Base-by-base conservation (phyloP, 257 asterid genomes). In the Solanum acaule region DNA sequence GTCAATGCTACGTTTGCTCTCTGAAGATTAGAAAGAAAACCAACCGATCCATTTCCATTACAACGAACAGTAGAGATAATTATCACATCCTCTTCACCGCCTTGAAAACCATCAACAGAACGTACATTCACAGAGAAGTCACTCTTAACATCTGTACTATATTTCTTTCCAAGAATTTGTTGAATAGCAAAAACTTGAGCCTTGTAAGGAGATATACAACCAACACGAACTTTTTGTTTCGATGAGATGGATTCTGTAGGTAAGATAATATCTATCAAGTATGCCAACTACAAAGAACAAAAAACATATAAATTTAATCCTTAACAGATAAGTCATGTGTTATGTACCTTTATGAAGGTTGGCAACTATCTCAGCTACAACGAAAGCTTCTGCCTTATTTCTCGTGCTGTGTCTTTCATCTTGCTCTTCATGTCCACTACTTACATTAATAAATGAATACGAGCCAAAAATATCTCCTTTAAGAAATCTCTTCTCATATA, bases 71-170 rank as follows among this genome's bases (percentile, higher is more conserved):
- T 96, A 1, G 98, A 96, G 73, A 95, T 90, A 34, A 96, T 93
- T 8, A 96, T 94, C 9, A 93, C 85, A 44, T 96, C 98, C 88
- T 96, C 95, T 88, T 96, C 98, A 5, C 96, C 96, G 11, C 98
- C 98, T 93, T 96, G 98, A 86, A 95, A 95, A 22, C 98, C 98
- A 89, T 95, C 98, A 68, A 94, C 94, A 6, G 98, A 91, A 0
- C 95, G 92, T 9, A 96, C 94, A 86, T 90, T 95, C 42, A 95
- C 98, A 4, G 95, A 94, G 88, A 96, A 95, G 9, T 71, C 90
- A 37, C 93, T 91, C 6, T 90, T 89, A 23, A 88, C 88, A 78
- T 94, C 96, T 3, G 91, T 72, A 88, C 94, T 91, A 42, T 96
- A 95, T 11, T 86, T 89, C 89, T 91, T 92, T 11, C 95, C 95